Evolutionary conservation across 805 yeast genomes (phyloP).

Genomic region (Monosporozyma solicola): DNA sequence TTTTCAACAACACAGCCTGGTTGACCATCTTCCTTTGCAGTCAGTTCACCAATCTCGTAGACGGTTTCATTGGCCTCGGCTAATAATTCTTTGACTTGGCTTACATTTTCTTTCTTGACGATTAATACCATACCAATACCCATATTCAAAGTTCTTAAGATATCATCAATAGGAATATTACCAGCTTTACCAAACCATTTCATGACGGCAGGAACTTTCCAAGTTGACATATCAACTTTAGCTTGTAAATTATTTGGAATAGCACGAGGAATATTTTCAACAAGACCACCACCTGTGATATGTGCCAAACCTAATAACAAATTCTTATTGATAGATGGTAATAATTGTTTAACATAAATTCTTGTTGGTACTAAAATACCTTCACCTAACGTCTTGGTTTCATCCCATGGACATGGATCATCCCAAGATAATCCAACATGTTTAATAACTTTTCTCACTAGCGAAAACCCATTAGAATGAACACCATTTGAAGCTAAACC

Average conservation of each 20-base stretch:
- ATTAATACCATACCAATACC: constrained; percentile 96
- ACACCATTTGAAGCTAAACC: constrained; percentile 90
- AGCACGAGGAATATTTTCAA: constrained; percentile 94
- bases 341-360: constrained; percentile 85
- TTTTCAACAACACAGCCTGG: constrained; percentile 56
- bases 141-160: constrained; percentile 84
- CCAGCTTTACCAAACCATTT: constrained; percentile 92
- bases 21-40: constrained; percentile 37
- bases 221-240: constrained; percentile 60
- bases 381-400: constrained; percentile 66
- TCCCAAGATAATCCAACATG: constrained; percentile 61
- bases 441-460: constrained; percentile 87
- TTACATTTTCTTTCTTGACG: constrained; percentile 62
- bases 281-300: constrained; percentile 96
- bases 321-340: constrained; percentile 61
- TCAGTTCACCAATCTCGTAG: constrained; percentile 55
- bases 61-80: constrained; percentile 66
- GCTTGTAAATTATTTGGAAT: constrained; percentile 77
- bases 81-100: constrained; percentile 43
- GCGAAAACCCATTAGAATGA: constrained; percentile 94
- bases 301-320: constrained; percentile 84
- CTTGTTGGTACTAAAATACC: constrained; percentile 83
- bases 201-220: constrained; percentile 86
- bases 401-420: constrained; percentile 80
- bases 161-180: constrained; percentile 75